phyloP scores from a whole-genome alignment of 768 basidiomycete genomes.

The Xanthoconium purpureum region DNA sequence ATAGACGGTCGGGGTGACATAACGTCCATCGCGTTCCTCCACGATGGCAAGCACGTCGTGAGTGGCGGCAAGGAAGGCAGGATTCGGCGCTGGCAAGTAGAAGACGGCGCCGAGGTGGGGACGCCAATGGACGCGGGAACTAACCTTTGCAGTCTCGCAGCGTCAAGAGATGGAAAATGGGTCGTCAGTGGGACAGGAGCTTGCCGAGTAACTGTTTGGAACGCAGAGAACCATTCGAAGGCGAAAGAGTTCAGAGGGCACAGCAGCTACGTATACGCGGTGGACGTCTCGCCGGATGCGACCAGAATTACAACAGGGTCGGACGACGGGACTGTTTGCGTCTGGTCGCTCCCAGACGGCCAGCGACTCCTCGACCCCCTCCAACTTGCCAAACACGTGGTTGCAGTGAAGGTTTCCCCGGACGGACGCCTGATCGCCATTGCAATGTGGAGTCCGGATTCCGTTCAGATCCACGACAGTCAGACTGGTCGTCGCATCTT shows the following conservation, averaged over 20 bases:
- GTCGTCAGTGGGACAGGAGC: neutral
- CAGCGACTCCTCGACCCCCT: neutral
- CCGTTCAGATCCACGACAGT: neutral
- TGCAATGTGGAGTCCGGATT: neutral
- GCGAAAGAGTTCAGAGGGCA: neutral
- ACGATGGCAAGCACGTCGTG: neutral
- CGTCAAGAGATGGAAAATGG: neutral
- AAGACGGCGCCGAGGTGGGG: neutral
- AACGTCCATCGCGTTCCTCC: neutral
- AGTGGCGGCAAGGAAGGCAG: neutral
- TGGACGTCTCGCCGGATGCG: neutral
- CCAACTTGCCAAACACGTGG: neutral
- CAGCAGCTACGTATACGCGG: neutral
- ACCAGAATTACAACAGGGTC: neutral
- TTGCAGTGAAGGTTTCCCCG: neutral
- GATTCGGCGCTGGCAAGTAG: neutral
- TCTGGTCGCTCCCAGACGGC: neutral
- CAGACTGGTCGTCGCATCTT: neutral
- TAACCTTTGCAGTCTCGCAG: neutral
- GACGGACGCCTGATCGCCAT: neutral
- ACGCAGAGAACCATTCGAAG: no score
- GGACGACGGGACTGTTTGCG: neutral
- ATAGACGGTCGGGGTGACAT: neutral
- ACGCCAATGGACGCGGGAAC: neutral
- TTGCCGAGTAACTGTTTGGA: neutral